Conservation (phyloP, 2,329 filamentous ascomycete species). For the Exserohilum rostratum region DNA sequence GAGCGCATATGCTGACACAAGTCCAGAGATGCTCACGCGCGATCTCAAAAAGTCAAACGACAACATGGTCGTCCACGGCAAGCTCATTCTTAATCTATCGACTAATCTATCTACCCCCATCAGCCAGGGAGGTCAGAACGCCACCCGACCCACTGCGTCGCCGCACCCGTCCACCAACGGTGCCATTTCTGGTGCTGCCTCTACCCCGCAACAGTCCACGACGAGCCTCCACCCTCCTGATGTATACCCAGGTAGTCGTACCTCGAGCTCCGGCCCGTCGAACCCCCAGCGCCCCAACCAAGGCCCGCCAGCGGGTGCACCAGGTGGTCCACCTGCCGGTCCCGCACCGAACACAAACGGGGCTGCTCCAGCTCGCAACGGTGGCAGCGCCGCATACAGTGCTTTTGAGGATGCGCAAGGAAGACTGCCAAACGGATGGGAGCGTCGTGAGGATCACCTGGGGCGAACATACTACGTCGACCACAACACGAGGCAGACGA, state of each 20-base stretch:
- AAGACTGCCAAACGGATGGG: constrained; percentile 90
- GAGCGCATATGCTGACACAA: constrained; percentile 29
- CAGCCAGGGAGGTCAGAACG: constrained; percentile 55
- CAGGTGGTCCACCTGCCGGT: constrained; percentile 53
- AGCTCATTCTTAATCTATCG: constrained; percentile 94
- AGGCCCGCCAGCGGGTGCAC: constrained; percentile 36
- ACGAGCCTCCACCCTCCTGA: constrained; percentile 47
- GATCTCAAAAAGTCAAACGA: constrained; percentile 98
- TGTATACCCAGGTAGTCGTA: constrained; percentile 43
- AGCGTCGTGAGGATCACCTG: constrained; percentile 91
- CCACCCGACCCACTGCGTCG: constrained; percentile 49
- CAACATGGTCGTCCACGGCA: constrained; percentile 96
- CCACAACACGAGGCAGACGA: constrained; percentile 94
- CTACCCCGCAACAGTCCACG: constrained; percentile 50
- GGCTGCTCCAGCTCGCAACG: constrained; percentile 51
- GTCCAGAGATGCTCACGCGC: constrained; percentile 88
- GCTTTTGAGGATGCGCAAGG: constrained; percentile 98
- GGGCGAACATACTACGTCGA: constrained; percentile 98
- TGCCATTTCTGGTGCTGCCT: constrained; percentile 35
- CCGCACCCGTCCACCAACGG: constrained; percentile 49
- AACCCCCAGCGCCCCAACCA: constrained; percentile 38
- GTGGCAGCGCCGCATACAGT: constrained; percentile 63
- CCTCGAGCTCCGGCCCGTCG: constrained; percentile 30
- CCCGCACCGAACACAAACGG: constrained; percentile 35
- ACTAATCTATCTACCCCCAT: constrained; percentile 81